Conservation (phyloP, 2,329 filamentous ascomycete genomes). For the Lasiodiplodia sp. region DNA sequence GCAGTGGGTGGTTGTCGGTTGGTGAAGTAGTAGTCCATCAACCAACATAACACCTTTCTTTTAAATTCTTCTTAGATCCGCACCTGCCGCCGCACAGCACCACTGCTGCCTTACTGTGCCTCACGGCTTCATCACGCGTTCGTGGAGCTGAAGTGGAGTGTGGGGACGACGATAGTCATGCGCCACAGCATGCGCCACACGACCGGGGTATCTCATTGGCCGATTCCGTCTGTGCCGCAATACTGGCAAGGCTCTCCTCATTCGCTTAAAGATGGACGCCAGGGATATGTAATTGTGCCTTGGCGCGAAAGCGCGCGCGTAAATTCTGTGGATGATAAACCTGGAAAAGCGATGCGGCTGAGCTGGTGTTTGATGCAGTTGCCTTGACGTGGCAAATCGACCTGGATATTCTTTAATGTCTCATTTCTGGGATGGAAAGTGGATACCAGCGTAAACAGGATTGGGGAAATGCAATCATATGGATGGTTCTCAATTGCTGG, state of each 20-base stretch:
- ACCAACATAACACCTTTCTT: background rate
- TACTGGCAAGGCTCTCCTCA: background rate
- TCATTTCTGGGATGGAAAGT: no score
- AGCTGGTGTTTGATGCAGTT: background rate
- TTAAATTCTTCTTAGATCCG: background rate
- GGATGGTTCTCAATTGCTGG: no score
- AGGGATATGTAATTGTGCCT: background rate
- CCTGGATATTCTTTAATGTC: no score
- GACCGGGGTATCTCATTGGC: slow-evolving; percentile 1
- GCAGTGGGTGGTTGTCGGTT: background rate
- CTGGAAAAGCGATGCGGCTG: background rate
- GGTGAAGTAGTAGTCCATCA: background rate
- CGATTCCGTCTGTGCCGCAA: background rate
- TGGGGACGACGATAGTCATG: background rate
- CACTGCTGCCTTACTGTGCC: slow-evolving; percentile 20
- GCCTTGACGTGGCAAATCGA: background rate
- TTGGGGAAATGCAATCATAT: no score
- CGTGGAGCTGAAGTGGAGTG: slow-evolving; percentile 5
- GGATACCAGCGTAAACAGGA: no score
- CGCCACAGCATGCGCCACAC: slow-evolving; percentile 14
- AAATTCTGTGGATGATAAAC: background rate
- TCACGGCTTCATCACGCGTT: background rate
- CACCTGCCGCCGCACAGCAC: background rate
- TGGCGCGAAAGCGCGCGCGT: background rate
- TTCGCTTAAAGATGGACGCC: background rate